Percentiles rank a stretch among this genome's conserved stretches.
Conservation (phyloP, 768 basidiomycete genomes). For the Clathrus columnatus region DNA sequence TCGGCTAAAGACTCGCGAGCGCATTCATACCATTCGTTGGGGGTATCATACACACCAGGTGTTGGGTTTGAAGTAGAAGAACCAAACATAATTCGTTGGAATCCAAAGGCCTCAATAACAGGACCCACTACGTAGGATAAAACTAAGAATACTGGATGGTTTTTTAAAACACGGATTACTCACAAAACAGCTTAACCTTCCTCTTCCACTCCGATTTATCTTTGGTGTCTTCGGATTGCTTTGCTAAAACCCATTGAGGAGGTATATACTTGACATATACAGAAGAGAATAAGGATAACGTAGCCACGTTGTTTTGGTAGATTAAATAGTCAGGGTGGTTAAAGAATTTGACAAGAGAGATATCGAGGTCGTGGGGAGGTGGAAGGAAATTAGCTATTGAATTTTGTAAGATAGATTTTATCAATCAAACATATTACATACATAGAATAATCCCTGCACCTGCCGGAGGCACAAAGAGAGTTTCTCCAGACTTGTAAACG, state of each 20-base stretch:
- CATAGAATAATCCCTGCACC: constrained; percentile 56
- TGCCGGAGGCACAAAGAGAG: constrained; percentile 21
- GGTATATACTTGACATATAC: constrained; percentile 69
- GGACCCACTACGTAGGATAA: constrained; percentile 50
- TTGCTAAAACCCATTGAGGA: constrained; percentile 60
- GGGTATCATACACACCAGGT: constrained; percentile 37
- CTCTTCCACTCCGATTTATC: constrained; percentile 43
- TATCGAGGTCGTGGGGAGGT: constrained; percentile 60
- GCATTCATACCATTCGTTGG: constrained; percentile 72
- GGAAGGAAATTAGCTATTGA: constrained; percentile 66
- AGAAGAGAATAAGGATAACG: constrained; percentile 67
- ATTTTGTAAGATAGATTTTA: not conserved
- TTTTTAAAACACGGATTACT: constrained; percentile 5
- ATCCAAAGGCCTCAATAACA: constrained; percentile 79
- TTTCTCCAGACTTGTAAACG: constrained; percentile 32
- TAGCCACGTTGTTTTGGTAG: constrained; percentile 64
- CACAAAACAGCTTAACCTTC: constrained; percentile 22
- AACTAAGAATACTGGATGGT: not conserved
- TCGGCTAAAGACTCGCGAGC: constrained; percentile 73
- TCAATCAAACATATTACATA: constrained; percentile 25
- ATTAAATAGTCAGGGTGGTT: constrained; percentile 64
- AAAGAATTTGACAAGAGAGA: constrained; percentile 73
- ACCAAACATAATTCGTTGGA: constrained; percentile 74
- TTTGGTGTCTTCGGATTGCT: constrained; percentile 28
- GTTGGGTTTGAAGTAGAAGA: constrained; percentile 56